Evolutionary conservation across 768 basidiomycete genomes (phyloP).

Genomic region (Strobilomyces confusus): DNA sequence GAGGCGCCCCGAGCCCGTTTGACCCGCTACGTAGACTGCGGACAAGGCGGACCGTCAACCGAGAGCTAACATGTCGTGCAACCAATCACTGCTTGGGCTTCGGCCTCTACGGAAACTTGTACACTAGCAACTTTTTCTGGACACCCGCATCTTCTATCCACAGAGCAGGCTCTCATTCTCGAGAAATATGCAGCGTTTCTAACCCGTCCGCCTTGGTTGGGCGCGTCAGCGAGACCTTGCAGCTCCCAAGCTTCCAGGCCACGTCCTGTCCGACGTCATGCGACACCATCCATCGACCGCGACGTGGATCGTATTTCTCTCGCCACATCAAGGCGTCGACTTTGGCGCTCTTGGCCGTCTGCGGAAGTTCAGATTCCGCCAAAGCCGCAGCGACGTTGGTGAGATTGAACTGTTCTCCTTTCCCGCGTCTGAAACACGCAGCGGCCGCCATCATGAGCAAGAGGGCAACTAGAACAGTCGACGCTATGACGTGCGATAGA

Average conservation of each 20-base stretch:
- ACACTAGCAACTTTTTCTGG: no score
- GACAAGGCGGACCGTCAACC: no score
- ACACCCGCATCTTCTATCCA: no score
- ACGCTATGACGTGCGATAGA: slow-evolving; percentile 10
- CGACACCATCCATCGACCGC: not conserved
- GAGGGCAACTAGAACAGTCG: not conserved
- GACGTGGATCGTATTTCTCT: not conserved
- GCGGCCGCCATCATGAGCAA: slow-evolving; percentile 2
- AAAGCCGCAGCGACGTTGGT: slow-evolving; percentile 11
- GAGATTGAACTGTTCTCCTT: slow-evolving; percentile 12
- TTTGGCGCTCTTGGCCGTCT: slow-evolving; percentile 2
- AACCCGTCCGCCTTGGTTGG: not conserved
- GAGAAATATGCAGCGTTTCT: slow-evolving; percentile 5
- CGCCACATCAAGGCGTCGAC: not conserved
- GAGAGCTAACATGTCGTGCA: no score
- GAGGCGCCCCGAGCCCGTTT: no score
- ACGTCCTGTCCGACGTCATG: slow-evolving; percentile 7
- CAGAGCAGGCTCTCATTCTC: not conserved
- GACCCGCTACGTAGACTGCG: no score
- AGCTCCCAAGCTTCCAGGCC: not conserved
- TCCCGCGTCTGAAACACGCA: slow-evolving; percentile 9
- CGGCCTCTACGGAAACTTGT: no score
- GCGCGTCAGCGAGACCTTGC: slow-evolving; percentile 2
- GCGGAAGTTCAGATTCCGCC: slow-evolving; percentile 7
- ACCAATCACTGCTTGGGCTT: no score